Evolutionary conservation across 2,329 filamentous ascomycete species (phyloP).

Genomic region (Alternaria incomplexa): DNA sequence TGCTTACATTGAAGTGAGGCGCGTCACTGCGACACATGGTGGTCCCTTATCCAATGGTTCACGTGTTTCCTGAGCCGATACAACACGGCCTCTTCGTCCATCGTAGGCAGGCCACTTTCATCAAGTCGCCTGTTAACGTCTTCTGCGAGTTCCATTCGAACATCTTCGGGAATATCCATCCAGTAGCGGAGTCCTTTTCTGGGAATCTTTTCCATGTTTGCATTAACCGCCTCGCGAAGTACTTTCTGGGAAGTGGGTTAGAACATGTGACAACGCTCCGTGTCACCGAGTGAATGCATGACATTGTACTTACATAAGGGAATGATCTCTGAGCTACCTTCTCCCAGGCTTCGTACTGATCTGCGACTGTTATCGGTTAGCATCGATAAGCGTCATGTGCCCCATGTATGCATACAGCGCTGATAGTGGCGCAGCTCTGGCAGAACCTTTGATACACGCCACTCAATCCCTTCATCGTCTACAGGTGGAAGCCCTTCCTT

Average conservation of each 20-base stretch:
- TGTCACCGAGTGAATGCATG: background rate
- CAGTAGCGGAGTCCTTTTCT: constrained; percentile 2
- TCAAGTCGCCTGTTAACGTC: constrained; percentile 4
- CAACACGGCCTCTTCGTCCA: constrained; percentile 5
- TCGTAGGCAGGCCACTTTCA: background rate
- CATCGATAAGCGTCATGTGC: background rate
- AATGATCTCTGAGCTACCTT: background rate
- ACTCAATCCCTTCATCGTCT: constrained; percentile 4
- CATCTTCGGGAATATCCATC: constrained; percentile 4
- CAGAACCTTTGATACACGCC: constrained; percentile 5
- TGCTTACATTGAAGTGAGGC: background rate
- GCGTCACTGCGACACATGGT: background rate
- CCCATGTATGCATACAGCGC: background rate
- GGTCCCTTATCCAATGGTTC: constrained; percentile 7
- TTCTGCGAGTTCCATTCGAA: background rate
- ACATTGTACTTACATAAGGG: background rate
- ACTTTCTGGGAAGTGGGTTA: background rate
- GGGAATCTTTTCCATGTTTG: background rate
- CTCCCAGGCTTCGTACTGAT: background rate
- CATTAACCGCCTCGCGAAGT: constrained; percentile 1
- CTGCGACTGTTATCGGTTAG: background rate
- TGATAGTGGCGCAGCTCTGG: constrained; percentile 2
- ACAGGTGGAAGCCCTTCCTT: background rate
- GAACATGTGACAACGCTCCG: background rate
- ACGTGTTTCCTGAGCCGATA: constrained; percentile 5